Evolutionary conservation across 2,329 filamentous ascomycete genomes (phyloP).

Genomic region (Colletotrichum shisoi): DNA sequence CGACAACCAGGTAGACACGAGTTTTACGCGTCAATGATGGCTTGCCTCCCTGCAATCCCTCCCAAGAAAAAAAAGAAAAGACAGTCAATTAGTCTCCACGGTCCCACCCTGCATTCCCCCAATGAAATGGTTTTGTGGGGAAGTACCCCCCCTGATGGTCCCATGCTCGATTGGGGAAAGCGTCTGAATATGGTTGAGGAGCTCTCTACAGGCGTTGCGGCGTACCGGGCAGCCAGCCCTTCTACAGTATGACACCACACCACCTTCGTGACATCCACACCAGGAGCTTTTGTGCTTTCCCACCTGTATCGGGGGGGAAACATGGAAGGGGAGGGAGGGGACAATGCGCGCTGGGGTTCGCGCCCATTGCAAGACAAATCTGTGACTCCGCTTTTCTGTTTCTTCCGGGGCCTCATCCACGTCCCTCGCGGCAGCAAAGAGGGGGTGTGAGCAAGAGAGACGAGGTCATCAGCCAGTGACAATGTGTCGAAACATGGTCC

Average conservation of each 20-base stretch:
- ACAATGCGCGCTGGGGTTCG: conserved; percentile 19
- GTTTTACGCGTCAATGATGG: conserved; percentile 28
- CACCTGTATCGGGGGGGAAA: conserved; percentile 36
- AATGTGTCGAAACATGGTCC: conserved; percentile 30
- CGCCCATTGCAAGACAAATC: conserved; percentile 24
- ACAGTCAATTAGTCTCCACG: conserved; percentile 4
- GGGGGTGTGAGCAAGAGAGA: conserved; percentile 13
- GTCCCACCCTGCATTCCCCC: conserved; percentile 38
- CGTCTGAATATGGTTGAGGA: conserved; percentile 56
- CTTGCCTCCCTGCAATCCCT: conserved; percentile 34
- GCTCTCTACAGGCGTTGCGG: conserved; percentile 44
- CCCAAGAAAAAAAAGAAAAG: conserved; percentile 5
- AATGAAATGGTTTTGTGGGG: conserved; percentile 44
- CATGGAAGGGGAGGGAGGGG: conserved; percentile 16
- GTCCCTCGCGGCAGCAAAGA: background rate
- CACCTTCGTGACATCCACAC: conserved; percentile 5
- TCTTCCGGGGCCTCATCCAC: conserved; percentile 13
- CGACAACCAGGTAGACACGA: conserved; percentile 4
- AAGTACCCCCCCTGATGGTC: conserved; percentile 39
- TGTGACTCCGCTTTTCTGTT: conserved; percentile 23
- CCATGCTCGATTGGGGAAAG: conserved; percentile 47
- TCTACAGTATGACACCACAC: background rate
- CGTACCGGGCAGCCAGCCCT: conserved; percentile 17
- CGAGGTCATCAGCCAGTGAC: conserved; percentile 27
- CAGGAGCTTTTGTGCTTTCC: conserved; percentile 26